phyloP scores from a whole-genome alignment of 1,139 yeast species.

The Taphrina flavorubra region DNA sequence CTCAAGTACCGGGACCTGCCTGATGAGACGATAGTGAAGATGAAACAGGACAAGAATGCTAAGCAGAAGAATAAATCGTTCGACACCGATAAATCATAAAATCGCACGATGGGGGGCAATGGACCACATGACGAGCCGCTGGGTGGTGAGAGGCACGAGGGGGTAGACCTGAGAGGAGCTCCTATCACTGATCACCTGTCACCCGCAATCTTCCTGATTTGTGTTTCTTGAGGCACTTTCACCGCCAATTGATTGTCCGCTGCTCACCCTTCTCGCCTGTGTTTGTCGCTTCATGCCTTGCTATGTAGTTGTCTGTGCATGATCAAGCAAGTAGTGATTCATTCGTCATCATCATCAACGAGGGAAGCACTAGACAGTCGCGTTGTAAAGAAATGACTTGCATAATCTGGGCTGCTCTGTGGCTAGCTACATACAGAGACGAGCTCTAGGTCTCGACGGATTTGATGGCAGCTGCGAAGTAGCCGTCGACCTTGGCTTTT shows the following conservation, averaged over 20 bases:
- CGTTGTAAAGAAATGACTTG: too few relatives aligned
- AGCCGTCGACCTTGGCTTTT: constrained; percentile 8
- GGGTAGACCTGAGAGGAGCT: not conserved
- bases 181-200: not conserved
- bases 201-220: too few relatives aligned
- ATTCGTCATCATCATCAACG: too few relatives aligned
- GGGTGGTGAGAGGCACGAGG: not conserved
- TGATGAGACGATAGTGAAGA: not conserved
- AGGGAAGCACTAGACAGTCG: too few relatives aligned
- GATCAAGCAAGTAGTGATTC: too few relatives aligned
- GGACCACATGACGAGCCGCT: not conserved
- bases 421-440: not conserved
- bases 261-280: too few relatives aligned
- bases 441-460: constrained; percentile 6
- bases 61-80: too few relatives aligned
- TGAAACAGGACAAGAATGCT: not conserved
- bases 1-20: not conserved
- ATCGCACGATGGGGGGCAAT: too few relatives aligned
- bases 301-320: not conserved
- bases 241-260: too few relatives aligned
- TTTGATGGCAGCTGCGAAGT: constrained; percentile 13
- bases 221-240: too few relatives aligned
- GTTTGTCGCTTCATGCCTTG: too few relatives aligned
- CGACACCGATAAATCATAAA: too few relatives aligned
- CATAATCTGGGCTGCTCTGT: not conserved